Conservation (phyloP, 1,284 basidiomycete species). For the Moesziomyces sp. region DNA sequence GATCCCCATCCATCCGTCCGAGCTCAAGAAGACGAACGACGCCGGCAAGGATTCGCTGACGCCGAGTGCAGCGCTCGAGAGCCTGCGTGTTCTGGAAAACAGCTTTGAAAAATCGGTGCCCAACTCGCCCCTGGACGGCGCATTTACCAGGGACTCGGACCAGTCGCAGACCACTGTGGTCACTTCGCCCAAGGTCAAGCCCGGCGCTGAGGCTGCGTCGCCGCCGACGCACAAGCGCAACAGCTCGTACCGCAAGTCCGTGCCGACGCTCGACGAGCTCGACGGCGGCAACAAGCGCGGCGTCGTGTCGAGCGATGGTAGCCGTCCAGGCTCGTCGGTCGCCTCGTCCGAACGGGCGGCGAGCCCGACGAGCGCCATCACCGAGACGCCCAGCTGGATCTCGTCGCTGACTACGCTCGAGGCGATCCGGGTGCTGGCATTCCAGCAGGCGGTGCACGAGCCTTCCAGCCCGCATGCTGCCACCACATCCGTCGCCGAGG, state of each 20-base stretch:
- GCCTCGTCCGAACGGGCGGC: slow-evolving; percentile 3
- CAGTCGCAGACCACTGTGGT: slow-evolving; percentile 12
- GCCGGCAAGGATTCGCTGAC: background rate
- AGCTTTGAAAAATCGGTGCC: slow-evolving; percentile 6
- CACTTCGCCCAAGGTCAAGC: slow-evolving; percentile 4
- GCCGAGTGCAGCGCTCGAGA: slow-evolving; percentile 21
- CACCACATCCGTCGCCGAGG: background rate
- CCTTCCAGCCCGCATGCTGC: background rate
- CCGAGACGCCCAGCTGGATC: slow-evolving; percentile 28
- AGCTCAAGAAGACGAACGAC: slow-evolving; percentile 1
- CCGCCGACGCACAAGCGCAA: slow-evolving; percentile 7
- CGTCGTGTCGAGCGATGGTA: slow-evolving; percentile 1
- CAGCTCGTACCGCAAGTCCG: slow-evolving; percentile 35
- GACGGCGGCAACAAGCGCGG: background rate
- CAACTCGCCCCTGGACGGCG: slow-evolving; percentile 2
- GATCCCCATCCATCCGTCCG: background rate
- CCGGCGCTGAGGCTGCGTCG: background rate
- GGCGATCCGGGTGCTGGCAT: slow-evolving; percentile 39
- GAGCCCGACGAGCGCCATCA: slow-evolving; percentile 5
- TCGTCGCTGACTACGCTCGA: slow-evolving; percentile 30
- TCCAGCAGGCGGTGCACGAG: slow-evolving; percentile 10
- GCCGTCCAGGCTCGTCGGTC: background rate
- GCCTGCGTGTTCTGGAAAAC: slow-evolving; percentile 24
- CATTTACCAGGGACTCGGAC: slow-evolving; percentile 13
- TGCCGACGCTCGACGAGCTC: slow-evolving; percentile 23